phyloP scores from a whole-genome alignment of 805 yeast genomes.

The Cyberlindnera saturnus region DNA sequence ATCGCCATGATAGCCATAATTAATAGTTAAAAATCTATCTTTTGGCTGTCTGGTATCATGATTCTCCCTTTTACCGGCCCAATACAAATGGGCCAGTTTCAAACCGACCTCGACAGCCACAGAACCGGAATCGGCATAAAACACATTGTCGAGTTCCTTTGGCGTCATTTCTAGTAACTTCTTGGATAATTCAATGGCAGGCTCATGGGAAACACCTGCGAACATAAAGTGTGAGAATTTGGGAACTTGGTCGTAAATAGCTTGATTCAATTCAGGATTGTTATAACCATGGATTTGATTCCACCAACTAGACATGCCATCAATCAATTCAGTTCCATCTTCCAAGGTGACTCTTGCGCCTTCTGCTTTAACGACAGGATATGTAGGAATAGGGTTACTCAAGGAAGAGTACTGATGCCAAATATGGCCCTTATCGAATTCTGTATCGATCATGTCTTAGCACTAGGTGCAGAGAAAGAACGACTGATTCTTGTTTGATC shows the following conservation, averaged over 20 bases:
- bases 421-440: conserved; percentile 23
- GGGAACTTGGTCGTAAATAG: conserved; percentile 27
- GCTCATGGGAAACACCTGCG: conserved; percentile 26
- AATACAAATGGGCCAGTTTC: conserved; percentile 30
- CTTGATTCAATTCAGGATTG: conserved; percentile 23
- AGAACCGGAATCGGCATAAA: conserved; percentile 24
- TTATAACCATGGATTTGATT: conserved; percentile 28
- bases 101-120: conserved; percentile 35
- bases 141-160: conserved; percentile 14
- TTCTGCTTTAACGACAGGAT: conserved; percentile 20
- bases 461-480: background rate
- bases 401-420: conserved; percentile 30
- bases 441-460: conserved; percentile 4
- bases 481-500: too few species aligned
- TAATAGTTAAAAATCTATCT: conserved; percentile 26
- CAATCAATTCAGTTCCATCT: conserved; percentile 16
- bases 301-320: conserved; percentile 31
- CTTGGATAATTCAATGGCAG: conserved; percentile 24
- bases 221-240: conserved; percentile 27
- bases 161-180: conserved; percentile 30
- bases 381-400: conserved; percentile 18
- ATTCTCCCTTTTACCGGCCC: conserved; percentile 22
- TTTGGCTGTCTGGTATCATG: conserved; percentile 11
- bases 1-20: conserved; percentile 34
- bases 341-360: conserved; percentile 20